Evolutionary conservation across 345 rosid species (phyloP).

Genomic region (Citrus maxima): DNA sequence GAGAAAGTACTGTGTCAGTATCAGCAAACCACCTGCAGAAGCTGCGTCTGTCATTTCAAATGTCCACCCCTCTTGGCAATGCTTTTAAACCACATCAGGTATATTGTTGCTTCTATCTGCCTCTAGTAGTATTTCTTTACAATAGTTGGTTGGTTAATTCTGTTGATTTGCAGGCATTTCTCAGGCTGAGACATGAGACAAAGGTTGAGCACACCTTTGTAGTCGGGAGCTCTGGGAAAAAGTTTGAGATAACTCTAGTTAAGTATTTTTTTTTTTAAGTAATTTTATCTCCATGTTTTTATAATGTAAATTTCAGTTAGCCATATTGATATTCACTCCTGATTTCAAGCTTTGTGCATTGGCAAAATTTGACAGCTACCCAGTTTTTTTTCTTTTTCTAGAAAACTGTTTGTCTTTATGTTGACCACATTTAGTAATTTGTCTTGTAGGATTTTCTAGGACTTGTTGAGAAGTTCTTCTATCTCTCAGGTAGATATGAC

Average conservation of each 20-base stretch:
- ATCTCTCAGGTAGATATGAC: conserved; percentile 85
- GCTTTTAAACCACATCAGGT: conserved; percentile 98
- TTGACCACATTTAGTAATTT: conserved; percentile 10
- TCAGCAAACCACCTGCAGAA: conserved; percentile 97
- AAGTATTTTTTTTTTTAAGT: conserved; percentile 23
- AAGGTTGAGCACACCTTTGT: conserved; percentile 84
- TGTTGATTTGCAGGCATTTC: conserved; percentile 68
- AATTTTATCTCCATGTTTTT: neutral
- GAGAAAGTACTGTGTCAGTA: conserved; percentile 54
- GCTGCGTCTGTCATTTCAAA: conserved; percentile 66
- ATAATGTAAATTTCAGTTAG: neutral
- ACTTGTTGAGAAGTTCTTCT: conserved; percentile 88
- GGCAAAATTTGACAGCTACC: neutral
- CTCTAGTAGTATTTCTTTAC: neutral
- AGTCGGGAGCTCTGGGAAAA: conserved; percentile 67
- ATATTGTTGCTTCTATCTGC: conserved; percentile 11
- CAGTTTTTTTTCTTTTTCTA: neutral
- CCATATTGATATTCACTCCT: neutral
- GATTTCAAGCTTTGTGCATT: neutral
- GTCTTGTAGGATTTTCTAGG: conserved; percentile 81
- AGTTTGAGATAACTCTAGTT: conserved; percentile 81
- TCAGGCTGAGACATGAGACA: conserved; percentile 83
- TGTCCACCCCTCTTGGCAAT: conserved; percentile 64
- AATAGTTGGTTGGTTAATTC: conserved; percentile 23
- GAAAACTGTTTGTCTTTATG: neutral